These are phyloP conservation scores for Picocystis sp. DNA, from an alignment of 163 green algal species.

Conservation along the genomic window DNA sequence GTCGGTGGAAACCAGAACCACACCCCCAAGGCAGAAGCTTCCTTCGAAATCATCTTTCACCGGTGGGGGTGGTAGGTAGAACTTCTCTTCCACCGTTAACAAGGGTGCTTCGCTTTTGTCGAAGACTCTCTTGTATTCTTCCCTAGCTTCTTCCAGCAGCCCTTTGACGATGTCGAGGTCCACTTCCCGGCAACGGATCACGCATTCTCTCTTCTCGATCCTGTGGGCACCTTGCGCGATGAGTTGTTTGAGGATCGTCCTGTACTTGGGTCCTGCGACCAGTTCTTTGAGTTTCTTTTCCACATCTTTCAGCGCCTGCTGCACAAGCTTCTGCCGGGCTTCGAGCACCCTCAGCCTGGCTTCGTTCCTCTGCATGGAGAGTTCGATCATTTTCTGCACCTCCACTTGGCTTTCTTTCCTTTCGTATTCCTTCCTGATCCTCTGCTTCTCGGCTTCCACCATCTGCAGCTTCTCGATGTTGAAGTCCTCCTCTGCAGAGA, in stretches of 20 bases:
- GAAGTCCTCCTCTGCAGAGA: constrained; percentile 97
- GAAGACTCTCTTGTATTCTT: constrained; percentile 40
- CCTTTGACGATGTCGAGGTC: constrained; percentile 19
- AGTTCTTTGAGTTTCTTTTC: constrained; percentile 36
- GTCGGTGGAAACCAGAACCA: constrained; percentile 57
- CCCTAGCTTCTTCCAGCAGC: constrained; percentile 21
- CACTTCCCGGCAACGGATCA: constrained; percentile 24
- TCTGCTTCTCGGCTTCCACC: constrained; percentile 86
- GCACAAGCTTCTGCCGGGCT: constrained; percentile 60
- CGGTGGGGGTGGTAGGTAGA: constrained; percentile 39
- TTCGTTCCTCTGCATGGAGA: constrained; percentile 91
- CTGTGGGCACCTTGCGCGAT: constrained; percentile 48
- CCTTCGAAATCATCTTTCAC: no score
- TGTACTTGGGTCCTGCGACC: constrained; percentile 55
- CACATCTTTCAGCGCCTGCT: constrained; percentile 38
- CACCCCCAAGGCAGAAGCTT: constrained; percentile 37
- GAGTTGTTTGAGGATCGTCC: constrained; percentile 60
- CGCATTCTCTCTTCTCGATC: constrained; percentile 25
- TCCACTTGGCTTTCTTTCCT: constrained; percentile 75
- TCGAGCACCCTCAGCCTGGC: constrained; percentile 78
- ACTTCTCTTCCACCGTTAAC: constrained; percentile 34
- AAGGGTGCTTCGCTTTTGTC: constrained; percentile 25
- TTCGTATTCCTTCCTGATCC: constrained; percentile 89
- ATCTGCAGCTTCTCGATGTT: constrained; percentile 95
- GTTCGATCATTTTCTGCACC: constrained; percentile 97